A percentile compares a stretch with the other conserved stretches of the same genome.
phyloP scores from a whole-genome alignment of 1,284 basidiomycete species.

The Schizopora paradoxa region DNA sequence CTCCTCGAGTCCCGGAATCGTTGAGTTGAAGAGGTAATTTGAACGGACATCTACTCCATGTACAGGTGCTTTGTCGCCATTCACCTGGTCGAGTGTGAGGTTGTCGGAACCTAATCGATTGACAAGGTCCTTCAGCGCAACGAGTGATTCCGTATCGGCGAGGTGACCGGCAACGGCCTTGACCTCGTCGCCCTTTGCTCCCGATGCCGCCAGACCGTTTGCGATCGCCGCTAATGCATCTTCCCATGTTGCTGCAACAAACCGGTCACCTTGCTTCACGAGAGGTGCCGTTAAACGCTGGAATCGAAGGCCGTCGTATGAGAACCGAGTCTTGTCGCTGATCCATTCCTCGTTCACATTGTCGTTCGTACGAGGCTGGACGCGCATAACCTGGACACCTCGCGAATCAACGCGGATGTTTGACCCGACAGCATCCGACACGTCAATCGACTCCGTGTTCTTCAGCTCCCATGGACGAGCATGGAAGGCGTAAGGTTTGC shows the following conservation, averaged over 20 bases:
- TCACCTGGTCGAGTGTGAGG: slow-evolving; percentile 73
- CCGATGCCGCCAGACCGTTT: slow-evolving; percentile 73
- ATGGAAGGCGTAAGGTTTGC: slow-evolving; percentile 97
- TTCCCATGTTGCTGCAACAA: slow-evolving; percentile 91
- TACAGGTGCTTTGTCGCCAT: slow-evolving; percentile 62
- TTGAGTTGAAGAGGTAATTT: slow-evolving; percentile 97
- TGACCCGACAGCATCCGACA: slow-evolving; percentile 96
- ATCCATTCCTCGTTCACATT: slow-evolving; percentile 99
- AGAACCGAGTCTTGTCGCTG: slow-evolving; percentile 97
- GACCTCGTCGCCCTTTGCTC: slow-evolving; percentile 92
- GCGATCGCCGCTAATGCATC: slow-evolving; percentile 81
- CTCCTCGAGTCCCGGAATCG: slow-evolving; percentile 86
- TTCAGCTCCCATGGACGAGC: slow-evolving; percentile 98
- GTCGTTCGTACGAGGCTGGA: slow-evolving; percentile 95
- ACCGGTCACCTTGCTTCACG: slow-evolving; percentile 88
- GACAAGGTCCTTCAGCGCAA: slow-evolving; percentile 90
- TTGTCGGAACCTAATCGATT: slow-evolving; percentile 97
- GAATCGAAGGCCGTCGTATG: slow-evolving; percentile 93
- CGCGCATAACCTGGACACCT: slow-evolving; percentile 94
- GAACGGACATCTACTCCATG: slow-evolving; percentile 90
- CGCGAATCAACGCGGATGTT: slow-evolving; percentile 98
- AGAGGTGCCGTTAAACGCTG: slow-evolving; percentile 94
- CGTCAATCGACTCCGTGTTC: slow-evolving; percentile 96
- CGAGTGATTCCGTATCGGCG: slow-evolving; percentile 92
- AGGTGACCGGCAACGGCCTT: slow-evolving; percentile 91